Percentiles rank a stretch among this genome's conserved stretches.
Evolutionary conservation across 805 yeast genomes (phyloP).

Genomic region (Nakazawaea ishiwadae): DNA sequence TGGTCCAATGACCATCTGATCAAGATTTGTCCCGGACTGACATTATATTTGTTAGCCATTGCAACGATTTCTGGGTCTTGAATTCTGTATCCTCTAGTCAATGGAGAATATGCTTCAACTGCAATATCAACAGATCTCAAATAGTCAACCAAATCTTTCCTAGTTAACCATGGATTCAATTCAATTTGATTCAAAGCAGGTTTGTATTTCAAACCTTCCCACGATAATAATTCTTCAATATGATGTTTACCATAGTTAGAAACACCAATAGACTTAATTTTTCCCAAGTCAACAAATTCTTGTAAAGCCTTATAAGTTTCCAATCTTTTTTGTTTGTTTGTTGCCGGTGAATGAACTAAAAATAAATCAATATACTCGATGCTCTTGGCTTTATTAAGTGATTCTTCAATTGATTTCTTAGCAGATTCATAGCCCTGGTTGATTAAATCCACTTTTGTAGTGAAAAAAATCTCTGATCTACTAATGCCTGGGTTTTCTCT

Average conservation of each 20-base stretch:
- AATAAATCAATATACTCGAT: slow-evolving; percentile 50
- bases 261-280: slow-evolving; percentile 53
- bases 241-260: slow-evolving; percentile 59
- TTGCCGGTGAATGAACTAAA: slow-evolving; percentile 50
- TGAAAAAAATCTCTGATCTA: slow-evolving; percentile 34
- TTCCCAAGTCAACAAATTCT: slow-evolving; percentile 47
- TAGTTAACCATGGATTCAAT: too few relatives aligned
- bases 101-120: slow-evolving; percentile 61
- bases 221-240: slow-evolving; percentile 45
- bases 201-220: slow-evolving; percentile 36
- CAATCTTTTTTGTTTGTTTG: slow-evolving; percentile 35
- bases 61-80: slow-evolving; percentile 35
- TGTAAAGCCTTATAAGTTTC: slow-evolving; percentile 54
- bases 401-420: slow-evolving; percentile 34
- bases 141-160: slow-evolving; percentile 50
- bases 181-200: slow-evolving; percentile 51
- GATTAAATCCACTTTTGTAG: slow-evolving; percentile 31
- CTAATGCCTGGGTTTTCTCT: slow-evolving; percentile 21
- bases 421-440: slow-evolving; percentile 34
- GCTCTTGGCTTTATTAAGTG: slow-evolving; percentile 36
- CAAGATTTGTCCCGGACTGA: slow-evolving; percentile 53
- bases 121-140: slow-evolving; percentile 40
- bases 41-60: slow-evolving; percentile 44
- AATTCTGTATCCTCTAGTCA: slow-evolving; percentile 49
- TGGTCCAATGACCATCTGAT: slow-evolving; percentile 65